A percentile compares a stretch with the other conserved stretches of the same genome.
phyloP scores from a whole-genome alignment of 495 filamentous ascomycete genomes.

The Tuber magnatum region DNA sequence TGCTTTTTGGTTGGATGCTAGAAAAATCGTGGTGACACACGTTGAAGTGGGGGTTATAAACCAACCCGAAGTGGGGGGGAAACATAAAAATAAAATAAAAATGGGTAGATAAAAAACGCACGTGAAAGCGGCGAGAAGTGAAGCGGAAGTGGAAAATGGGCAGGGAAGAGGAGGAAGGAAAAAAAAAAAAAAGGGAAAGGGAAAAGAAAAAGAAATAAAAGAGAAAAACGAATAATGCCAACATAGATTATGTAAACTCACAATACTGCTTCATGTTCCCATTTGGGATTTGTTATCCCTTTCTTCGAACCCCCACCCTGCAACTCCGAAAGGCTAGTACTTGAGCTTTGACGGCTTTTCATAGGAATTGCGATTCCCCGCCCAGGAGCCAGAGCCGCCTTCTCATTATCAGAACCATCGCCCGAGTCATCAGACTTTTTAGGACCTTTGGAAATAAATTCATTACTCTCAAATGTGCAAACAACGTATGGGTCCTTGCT shows the following conservation, averaged over 20 bases:
- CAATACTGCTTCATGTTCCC: conserved; percentile 95
- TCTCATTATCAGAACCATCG: conserved; percentile 19
- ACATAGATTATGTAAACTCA: conserved; percentile 48
- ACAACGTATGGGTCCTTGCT: conserved; percentile 90
- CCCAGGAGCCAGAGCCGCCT: conserved; percentile 17
- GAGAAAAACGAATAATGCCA: conserved; percentile 4
- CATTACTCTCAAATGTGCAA: conserved; percentile 92
- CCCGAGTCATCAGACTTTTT: conserved; percentile 41
- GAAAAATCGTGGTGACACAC: conserved; percentile 25
- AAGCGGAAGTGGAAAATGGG: conserved; percentile 27
- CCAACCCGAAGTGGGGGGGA: conserved; percentile 11
- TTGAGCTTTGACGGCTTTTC: conserved; percentile 89
- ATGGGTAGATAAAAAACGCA: neutral
- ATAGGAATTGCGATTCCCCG: conserved; percentile 85
- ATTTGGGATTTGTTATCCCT: conserved; percentile 79
- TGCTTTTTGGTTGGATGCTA: conserved; percentile 14
- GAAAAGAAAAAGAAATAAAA: conserved; percentile 4
- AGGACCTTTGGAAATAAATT: conserved; percentile 85
- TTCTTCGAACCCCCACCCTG: conserved; percentile 56
- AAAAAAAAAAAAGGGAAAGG: conserved; percentile 5
- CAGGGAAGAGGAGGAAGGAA: conserved; percentile 13
- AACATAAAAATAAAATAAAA: conserved; percentile 18
- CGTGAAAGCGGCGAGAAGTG: conserved; percentile 18
- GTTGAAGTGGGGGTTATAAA: conserved; percentile 17
- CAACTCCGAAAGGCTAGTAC: conserved; percentile 69